Evolutionary conservation across 352 stramenopile species (phyloP).

Genomic region (Hyphochytrium catenoides): DNA sequence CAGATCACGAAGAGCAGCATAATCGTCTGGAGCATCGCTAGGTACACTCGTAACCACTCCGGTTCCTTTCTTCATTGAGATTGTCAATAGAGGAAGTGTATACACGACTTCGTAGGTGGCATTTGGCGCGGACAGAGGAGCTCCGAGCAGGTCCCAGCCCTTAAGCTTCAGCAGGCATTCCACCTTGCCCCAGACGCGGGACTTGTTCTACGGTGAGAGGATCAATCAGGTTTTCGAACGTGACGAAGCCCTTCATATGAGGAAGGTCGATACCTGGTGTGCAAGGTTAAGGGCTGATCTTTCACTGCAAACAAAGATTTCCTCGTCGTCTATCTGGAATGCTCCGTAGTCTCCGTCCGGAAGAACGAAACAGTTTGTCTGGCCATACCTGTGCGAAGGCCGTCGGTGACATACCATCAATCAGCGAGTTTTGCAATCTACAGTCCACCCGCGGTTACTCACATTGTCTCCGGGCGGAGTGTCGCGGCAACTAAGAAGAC

Average conservation of each 20-base stretch:
- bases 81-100: conserved; percentile 94
- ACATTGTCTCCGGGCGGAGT: conserved; percentile 97
- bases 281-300: conserved; percentile 80
- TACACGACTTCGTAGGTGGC: conserved; percentile 95
- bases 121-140: conserved; percentile 84
- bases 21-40: conserved; percentile 97
- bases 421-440: too few species aligned
- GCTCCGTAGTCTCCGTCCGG: conserved; percentile 95
- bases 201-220: conserved; percentile 24
- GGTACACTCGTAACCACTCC: conserved; percentile 97
- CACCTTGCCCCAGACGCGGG: conserved; percentile 58
- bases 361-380: conserved; percentile 99
- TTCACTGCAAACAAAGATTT: conserved; percentile 86
- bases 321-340: conserved; percentile 80
- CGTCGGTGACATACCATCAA: too few species aligned
- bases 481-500: conserved; percentile 95
- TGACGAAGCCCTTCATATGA: too few species aligned
- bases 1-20: conserved; percentile 90
- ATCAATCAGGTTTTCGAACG: too few species aligned
- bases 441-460: too few species aligned
- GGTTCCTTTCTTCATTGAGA: conserved; percentile 98
- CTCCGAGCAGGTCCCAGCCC: conserved; percentile 86
- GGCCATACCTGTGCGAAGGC: too few species aligned
- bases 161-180: conserved; percentile 70
- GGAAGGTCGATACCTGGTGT: conserved; percentile 71